A percentile compares a stretch with the other conserved stretches of the same genome.
These are phyloP conservation scores for Clarireedia paspali DNA, from an alignment of 2,329 filamentous ascomycete species.

Conservation along the genomic window DNA sequence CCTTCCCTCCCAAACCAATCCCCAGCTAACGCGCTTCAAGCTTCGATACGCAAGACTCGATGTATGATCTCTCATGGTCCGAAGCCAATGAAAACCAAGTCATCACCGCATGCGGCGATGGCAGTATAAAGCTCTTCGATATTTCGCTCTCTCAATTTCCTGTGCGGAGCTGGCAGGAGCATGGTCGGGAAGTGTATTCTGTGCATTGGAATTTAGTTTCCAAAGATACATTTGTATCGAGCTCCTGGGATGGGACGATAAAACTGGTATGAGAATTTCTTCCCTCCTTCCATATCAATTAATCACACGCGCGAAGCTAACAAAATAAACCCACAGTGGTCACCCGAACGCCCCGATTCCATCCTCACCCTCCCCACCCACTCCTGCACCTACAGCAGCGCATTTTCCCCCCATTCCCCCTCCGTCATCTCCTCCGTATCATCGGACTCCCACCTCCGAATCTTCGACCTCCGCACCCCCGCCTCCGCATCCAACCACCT, in stretches of 20 bases:
- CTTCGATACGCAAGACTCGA: slow-evolving; percentile 94
- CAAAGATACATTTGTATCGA: slow-evolving; percentile 85
- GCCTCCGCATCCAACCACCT: slow-evolving; percentile 83
- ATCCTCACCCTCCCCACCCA: slow-evolving; percentile 84
- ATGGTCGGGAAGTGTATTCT: slow-evolving; percentile 86
- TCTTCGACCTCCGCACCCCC: slow-evolving; percentile 88
- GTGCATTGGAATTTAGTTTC: slow-evolving; percentile 87
- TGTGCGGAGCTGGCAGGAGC: slow-evolving; percentile 86
- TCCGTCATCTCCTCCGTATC: slow-evolving; percentile 80
- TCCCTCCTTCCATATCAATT: background rate
- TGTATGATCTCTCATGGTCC: slow-evolving; percentile 93
- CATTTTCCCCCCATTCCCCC: slow-evolving; percentile 83
- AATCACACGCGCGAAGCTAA: slow-evolving; percentile 2
- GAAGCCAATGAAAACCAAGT: slow-evolving; percentile 95
- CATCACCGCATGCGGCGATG: slow-evolving; percentile 82
- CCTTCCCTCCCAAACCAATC: too few species aligned
- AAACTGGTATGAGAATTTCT: slow-evolving; percentile 56
- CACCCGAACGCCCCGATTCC: slow-evolving; percentile 65
- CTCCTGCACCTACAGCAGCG: slow-evolving; percentile 87
- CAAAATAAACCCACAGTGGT: slow-evolving; percentile 53
- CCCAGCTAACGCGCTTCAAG: slow-evolving; percentile 35
- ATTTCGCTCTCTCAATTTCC: slow-evolving; percentile 73
- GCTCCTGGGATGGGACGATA: slow-evolving; percentile 92
- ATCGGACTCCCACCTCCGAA: slow-evolving; percentile 78
- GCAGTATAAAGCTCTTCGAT: slow-evolving; percentile 91